A percentile compares a stretch with the other conserved stretches of the same genome.
Conservation (phyloP, 257 asterid species). For the Ligustrum vulgare region DNA sequence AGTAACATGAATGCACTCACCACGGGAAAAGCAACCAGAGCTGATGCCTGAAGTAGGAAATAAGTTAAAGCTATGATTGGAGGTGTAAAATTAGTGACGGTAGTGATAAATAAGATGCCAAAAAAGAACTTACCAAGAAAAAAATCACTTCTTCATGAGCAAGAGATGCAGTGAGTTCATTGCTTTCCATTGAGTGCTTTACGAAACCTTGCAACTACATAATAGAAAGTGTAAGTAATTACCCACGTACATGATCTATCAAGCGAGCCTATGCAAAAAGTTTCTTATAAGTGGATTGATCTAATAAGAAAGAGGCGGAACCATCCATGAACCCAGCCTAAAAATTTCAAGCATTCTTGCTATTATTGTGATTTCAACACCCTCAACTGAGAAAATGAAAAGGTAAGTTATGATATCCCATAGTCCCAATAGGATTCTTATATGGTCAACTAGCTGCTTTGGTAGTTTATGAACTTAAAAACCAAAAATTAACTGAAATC, state of each 20-base stretch:
- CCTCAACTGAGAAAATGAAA: not conserved
- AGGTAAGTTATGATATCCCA: not conserved
- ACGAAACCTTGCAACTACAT: constrained; percentile 64
- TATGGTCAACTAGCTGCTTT: not conserved
- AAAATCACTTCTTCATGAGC: constrained; percentile 81
- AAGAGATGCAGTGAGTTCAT: constrained; percentile 52
- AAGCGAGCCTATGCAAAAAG: not conserved
- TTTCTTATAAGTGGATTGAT: constrained; percentile 6
- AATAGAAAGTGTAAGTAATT: not conserved
- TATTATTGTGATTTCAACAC: not conserved
- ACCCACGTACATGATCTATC: not conserved
- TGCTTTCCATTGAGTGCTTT: constrained; percentile 52
- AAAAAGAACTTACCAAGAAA: constrained; percentile 52
- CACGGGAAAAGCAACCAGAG: constrained; percentile 62
- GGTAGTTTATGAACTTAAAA: constrained; percentile 1
- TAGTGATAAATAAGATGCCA: not conserved
- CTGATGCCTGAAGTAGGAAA: constrained; percentile 62
- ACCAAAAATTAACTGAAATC: not conserved
- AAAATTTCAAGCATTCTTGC: constrained; percentile 1
- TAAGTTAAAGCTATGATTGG: constrained; percentile 17
- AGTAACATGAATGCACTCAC: constrained; percentile 52
- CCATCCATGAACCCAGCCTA: constrained; percentile 3
- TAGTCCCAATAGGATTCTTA: not conserved
- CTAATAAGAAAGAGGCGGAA: not conserved
- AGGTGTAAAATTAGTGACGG: not conserved